Conservation (phyloP, 2,329 filamentous ascomycete genomes). For the Neobulgaria alba region DNA sequence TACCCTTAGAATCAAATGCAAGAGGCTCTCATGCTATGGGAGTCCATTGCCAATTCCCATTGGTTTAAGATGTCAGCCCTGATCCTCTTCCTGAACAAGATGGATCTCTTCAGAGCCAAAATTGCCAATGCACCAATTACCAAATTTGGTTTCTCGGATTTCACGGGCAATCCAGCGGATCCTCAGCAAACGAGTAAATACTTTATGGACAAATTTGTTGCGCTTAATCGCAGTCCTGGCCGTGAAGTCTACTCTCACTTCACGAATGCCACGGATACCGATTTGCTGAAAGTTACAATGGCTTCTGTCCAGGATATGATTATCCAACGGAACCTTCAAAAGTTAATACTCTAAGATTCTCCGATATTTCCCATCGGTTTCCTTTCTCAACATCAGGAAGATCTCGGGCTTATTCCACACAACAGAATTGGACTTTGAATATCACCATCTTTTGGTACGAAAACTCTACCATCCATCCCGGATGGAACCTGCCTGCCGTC, state of each 20-base stretch:
- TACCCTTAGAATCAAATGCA: conserved; percentile 74
- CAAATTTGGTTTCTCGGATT: conserved; percentile 69
- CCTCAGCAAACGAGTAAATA: conserved; percentile 70
- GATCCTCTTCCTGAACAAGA: conserved; percentile 82
- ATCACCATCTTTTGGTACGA: no score
- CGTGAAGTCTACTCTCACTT: conserved; percentile 51
- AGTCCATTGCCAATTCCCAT: conserved; percentile 76
- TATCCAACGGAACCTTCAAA: conserved; percentile 74
- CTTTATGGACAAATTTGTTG: conserved; percentile 73
- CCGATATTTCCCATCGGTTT: no score
- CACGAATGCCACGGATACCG: conserved; percentile 56
- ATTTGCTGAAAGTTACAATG: conserved; percentile 80
- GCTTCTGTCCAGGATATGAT: conserved; percentile 81
- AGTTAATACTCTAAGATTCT: conserved; percentile 67
- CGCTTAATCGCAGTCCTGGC: conserved; percentile 56
- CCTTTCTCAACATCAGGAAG: no score
- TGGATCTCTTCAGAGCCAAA: conserved; percentile 77
- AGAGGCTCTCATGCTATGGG: conserved; percentile 79
- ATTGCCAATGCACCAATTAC: conserved; percentile 61
- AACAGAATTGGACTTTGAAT: no score
- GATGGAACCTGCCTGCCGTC: no score
- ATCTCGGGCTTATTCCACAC: no score
- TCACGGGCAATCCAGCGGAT: conserved; percentile 61
- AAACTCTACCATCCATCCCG: no score
- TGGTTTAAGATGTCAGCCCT: conserved; percentile 78